phyloP scores from a whole-genome alignment of 176 grass and related monocot species.

The Carex cristatella region DNA sequence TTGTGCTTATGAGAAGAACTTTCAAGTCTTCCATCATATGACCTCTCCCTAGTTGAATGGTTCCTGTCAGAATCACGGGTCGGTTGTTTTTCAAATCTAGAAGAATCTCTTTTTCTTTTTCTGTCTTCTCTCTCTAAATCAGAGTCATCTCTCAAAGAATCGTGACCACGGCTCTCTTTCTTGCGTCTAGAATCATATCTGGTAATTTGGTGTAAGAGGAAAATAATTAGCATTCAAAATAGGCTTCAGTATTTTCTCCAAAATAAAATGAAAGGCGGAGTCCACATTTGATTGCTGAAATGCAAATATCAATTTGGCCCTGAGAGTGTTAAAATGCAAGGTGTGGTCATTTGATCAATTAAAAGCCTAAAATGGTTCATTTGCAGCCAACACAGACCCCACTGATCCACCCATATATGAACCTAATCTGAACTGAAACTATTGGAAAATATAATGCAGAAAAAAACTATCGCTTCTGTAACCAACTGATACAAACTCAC shows the following conservation, averaged over 20 bases:
- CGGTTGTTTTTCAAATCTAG: slow-evolving; percentile 23
- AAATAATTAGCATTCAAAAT: slow-evolving; percentile 5
- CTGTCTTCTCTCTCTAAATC: slow-evolving; percentile 30
- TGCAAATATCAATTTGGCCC: neutral
- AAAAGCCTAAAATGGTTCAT: neutral
- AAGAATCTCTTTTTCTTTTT: slow-evolving; percentile 36
- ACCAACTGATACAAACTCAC: neutral
- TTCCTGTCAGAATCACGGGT: slow-evolving; percentile 25
- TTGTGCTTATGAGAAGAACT: slow-evolving; percentile 25
- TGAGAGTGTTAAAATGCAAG: neutral
- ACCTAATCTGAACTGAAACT: neutral
- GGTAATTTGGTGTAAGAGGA: neutral
- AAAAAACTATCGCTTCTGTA: neutral
- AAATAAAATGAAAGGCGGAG: neutral
- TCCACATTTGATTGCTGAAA: neutral
- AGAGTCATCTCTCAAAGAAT: slow-evolving; percentile 33
- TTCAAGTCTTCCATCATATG: slow-evolving; percentile 27
- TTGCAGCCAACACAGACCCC: neutral
- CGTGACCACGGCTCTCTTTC: slow-evolving; percentile 23
- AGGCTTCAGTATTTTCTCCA: neutral
- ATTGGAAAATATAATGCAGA: neutral
- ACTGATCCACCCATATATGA: neutral
- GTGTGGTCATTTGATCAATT: neutral
- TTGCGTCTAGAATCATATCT: slow-evolving; percentile 43
- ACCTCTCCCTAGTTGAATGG: slow-evolving; percentile 24